Evolutionary conservation across 2,329 filamentous ascomycete species (phyloP), one percentile per base, ranked within the genome.

Genomic region (Hypoxylon sp.): DNA sequence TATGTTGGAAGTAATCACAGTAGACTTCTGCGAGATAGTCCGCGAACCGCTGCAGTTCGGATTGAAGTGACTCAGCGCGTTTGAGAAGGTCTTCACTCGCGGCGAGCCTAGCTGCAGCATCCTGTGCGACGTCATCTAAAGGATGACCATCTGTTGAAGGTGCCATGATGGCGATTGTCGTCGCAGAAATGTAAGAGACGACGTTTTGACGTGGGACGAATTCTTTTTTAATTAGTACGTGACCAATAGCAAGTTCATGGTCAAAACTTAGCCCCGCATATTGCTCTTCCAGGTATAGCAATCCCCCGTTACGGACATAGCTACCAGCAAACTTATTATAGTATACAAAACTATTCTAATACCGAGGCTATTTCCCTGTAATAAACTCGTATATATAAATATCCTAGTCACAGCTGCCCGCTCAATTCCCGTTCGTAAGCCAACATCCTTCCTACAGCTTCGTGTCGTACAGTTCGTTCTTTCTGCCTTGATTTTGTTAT

Each of bases 1-100:
- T 68, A n/a, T 74, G 65, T 56, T 76, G 75, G 53, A 74, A 75
- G 28, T 77, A 76, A 49, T 70, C 74, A 17, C 62, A 50, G 51
- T 76, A 76, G 1, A 74, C 59, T 5, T 65, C 34, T 41, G 56
- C 46, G n/a, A 76, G 60, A 58, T 77, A 75, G 4, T 66, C 55
- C 2, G 63, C 69, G 30, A 76, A 76, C 25, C 55, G 65, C 34
- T 74, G 65, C 6, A 76, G 38, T 61, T 77, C 75, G 23, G 69
- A 70, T 57, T 73, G 74, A 13, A 77, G 43, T 13, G 49, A 43
- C 48, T 61, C 60, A 23, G 66, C 68, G 23, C 70, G 58, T 19
- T 38, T 34, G 4, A 74, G 66, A 6, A 72, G 32, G 10, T 30
- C 55, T 19, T 66, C 45, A 21, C 56, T 59, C 14, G 49, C 32